Conservation (phyloP, 2,329 filamentous ascomycete species). For the Colletotrichum abscissum region DNA sequence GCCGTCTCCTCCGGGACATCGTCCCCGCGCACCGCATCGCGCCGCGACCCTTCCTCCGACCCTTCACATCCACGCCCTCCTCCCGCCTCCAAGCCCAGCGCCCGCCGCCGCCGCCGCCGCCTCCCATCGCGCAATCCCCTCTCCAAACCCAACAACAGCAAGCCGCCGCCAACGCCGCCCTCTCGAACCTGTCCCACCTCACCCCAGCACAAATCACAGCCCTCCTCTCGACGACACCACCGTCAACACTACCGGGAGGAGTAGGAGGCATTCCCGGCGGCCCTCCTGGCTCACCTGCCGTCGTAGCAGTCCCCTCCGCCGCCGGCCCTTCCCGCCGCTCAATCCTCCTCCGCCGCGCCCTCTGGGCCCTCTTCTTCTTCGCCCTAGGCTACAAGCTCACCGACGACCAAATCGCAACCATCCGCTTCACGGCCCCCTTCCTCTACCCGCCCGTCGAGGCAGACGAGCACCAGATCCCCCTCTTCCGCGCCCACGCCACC, state of each 20-base stretch:
- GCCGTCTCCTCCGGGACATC: slow-evolving; percentile 29
- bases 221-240: slow-evolving; percentile 30
- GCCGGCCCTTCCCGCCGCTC: slow-evolving; percentile 16
- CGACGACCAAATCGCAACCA: neutral
- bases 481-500: slow-evolving; percentile 12
- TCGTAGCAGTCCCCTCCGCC: neutral
- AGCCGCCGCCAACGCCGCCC: slow-evolving; percentile 22
- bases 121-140: neutral
- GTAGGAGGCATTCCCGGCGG: neutral
- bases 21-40: slow-evolving; percentile 10
- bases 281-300: neutral
- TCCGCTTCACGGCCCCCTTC: slow-evolving; percentile 25
- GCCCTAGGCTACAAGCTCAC: slow-evolving; percentile 25
- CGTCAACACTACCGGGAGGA: neutral
- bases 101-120: slow-evolving; percentile 5
- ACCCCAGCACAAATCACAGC: slow-evolving; percentile 34
- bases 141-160: neutral
- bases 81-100: slow-evolving; percentile 4
- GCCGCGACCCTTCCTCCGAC: slow-evolving; percentile 17
- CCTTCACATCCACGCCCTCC: slow-evolving; percentile 17
- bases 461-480: neutral
- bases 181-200: slow-evolving; percentile 35
- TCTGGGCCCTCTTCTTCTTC: slow-evolving; percentile 33
- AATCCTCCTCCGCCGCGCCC: slow-evolving; percentile 4
- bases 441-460: neutral